Conservation (phyloP, 352 stramenopile genomes). For the Pythium rhizo-oryzae region DNA sequence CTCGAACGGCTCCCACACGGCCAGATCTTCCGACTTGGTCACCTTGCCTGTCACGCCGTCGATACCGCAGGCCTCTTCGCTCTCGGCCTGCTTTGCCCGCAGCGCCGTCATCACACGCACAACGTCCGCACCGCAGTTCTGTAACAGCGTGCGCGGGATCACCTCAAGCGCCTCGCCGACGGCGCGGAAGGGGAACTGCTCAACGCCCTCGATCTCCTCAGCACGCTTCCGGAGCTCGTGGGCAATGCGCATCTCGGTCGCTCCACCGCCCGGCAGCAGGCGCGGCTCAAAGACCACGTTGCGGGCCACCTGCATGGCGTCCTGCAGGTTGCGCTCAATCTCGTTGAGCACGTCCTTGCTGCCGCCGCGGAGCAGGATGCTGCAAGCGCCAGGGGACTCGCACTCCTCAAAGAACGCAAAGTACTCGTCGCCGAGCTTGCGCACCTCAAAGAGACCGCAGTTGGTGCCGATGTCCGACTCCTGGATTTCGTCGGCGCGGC, state of each 20-base stretch:
- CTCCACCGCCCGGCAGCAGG: slow-evolving; percentile 95
- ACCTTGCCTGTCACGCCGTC: slow-evolving; percentile 91
- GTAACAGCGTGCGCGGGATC: slow-evolving; percentile 98
- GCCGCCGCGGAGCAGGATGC: slow-evolving; percentile 97
- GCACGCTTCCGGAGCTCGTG: slow-evolving; percentile 93
- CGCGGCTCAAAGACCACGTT: slow-evolving; percentile 99
- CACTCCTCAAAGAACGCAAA: slow-evolving; percentile 99
- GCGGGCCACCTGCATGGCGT: slow-evolving; percentile 99
- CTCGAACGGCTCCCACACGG: slow-evolving; percentile 99
- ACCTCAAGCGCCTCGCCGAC: slow-evolving; percentile 98
- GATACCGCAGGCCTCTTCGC: slow-evolving; percentile 71
- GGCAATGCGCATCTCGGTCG: slow-evolving; percentile 99
- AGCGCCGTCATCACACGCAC: slow-evolving; percentile 98
- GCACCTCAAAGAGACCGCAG: slow-evolving; percentile 98
- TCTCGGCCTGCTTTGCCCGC: slow-evolving; percentile 91
- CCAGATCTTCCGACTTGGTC: slow-evolving; percentile 95
- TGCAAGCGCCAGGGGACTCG: slow-evolving; percentile 98
- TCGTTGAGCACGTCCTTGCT: slow-evolving; percentile 99
- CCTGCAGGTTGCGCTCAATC: slow-evolving; percentile 99
- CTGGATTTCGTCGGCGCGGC: slow-evolving; percentile 98
- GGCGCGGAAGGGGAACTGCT: slow-evolving; percentile 97
- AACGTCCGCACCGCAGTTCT: slow-evolving; percentile 99
- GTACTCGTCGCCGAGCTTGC: slow-evolving; percentile 94
- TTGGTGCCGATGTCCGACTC: slow-evolving; percentile 98
- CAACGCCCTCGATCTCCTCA: slow-evolving; percentile 93